Percentiles rank a stretch among this genome's conserved stretches.
Conservation (phyloP, 768 basidiomycete species). For the Coprinellus micaceus region DNA sequence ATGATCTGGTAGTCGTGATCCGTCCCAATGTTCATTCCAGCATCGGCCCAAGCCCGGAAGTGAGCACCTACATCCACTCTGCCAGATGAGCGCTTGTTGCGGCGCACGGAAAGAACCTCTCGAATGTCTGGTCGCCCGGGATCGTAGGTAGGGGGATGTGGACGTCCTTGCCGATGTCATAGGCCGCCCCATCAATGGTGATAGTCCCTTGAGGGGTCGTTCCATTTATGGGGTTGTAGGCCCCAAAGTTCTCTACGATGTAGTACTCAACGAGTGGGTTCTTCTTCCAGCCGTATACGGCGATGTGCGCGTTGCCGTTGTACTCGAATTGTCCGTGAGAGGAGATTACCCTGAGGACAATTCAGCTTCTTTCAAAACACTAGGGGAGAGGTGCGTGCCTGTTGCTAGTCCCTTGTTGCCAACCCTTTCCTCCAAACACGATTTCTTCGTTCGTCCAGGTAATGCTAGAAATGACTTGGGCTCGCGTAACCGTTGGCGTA, state of each 20-base stretch:
- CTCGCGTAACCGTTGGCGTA: too few species aligned
- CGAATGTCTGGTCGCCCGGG: constrained; percentile 39
- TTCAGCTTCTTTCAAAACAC: too few species aligned
- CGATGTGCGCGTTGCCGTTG: constrained; percentile 28
- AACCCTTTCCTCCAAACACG: constrained; percentile 38
- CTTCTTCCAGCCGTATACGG: constrained; percentile 46
- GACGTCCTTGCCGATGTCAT: constrained; percentile 37
- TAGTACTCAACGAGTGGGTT: constrained; percentile 47
- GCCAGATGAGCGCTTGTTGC: constrained; percentile 30
- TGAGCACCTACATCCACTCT: constrained; percentile 37
- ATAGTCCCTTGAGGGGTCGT: constrained; percentile 34
- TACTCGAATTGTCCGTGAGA: not conserved
- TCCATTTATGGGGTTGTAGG: constrained; percentile 35
- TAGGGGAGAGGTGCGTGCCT: constrained; percentile 15
- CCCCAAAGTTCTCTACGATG: constrained; percentile 39
- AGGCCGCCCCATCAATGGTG: constrained; percentile 38
- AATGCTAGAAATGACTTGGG: not conserved
- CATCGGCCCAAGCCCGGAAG: constrained; percentile 38
- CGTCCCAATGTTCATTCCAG: constrained; percentile 38
- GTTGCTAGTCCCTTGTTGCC: constrained; percentile 30
- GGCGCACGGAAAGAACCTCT: constrained; percentile 45
- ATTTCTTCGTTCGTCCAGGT: constrained; percentile 31
- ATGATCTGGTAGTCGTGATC: constrained; percentile 44
- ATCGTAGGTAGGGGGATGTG: constrained; percentile 41
- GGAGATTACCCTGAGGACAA: not conserved